Evolutionary conservation across 495 filamentous ascomycete species (phyloP), one percentile per base, ranked within the genome.

Genomic region (Penicillium lagena): DNA sequence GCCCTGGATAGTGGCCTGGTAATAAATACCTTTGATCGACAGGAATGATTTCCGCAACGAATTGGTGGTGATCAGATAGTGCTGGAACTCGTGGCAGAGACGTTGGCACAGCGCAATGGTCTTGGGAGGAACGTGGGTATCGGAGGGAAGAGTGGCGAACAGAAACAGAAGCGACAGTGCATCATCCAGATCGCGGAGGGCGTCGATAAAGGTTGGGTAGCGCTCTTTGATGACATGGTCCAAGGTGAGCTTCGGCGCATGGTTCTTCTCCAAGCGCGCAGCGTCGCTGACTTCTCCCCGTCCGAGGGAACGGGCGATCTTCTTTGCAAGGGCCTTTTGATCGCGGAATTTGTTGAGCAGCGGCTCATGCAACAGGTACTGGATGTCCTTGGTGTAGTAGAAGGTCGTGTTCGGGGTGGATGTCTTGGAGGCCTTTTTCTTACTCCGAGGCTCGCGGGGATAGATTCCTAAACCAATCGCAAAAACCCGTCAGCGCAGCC

Each of bases 11-110:
- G 87, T 97, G 7, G 90, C 94, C 71, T 98, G 94, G 68, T 97
- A 98, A 70, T 98, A 98, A 56, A 98, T 96, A 58, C 93, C 93
- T 74, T 97, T 98, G 66, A 98, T 97, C 1, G 89, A 95, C 40
- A 98, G 74, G 70, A 98, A 98, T 7, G 89, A 94, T 68, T 95
- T 96, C 55, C 89, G 85, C 43, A 98, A 73, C 39, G 86, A 87
- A 66, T 95, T 82, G 14, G 90, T 87, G 36, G 79, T 76, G 61
- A 98, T 98, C 43, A 98, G 76, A 68, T 95, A 97, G 73, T 97
- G 94, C 63, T 96, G 80, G 72, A 96, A 98, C 68, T 98, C 93
- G 56, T 87, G 82, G 60, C 83, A 88, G 15, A 98, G 72, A 28
- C 87, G 77, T 67, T 97, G 88, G 73, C 93, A 98, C 51, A 87